Conservation (phyloP, 2,329 filamentous ascomycete species). For the Chaetomiaceae sp. region DNA sequence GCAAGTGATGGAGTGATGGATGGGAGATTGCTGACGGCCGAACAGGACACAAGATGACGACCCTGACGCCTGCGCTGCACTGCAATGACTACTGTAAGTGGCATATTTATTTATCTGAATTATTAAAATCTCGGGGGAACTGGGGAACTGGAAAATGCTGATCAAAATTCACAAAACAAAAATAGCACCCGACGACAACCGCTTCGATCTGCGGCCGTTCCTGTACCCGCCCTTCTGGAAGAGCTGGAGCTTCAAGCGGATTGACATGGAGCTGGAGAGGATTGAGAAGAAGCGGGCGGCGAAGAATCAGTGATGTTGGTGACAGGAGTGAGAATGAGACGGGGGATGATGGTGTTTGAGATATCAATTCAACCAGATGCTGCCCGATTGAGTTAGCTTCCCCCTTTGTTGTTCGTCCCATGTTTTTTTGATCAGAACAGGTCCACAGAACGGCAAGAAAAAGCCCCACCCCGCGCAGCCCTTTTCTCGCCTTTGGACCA, state of each 20-base stretch:
- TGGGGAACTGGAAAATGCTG: no score
- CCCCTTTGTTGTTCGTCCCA: not conserved
- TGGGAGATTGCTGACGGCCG: conserved; percentile 22
- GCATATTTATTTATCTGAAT: no score
- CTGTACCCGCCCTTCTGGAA: conserved; percentile 35
- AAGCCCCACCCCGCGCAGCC: conserved; percentile 3
- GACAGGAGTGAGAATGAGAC: not conserved
- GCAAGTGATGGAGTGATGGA: not conserved
- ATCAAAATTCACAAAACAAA: no score
- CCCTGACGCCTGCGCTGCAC: conserved; percentile 54
- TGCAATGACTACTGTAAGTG: conserved; percentile 28
- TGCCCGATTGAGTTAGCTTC: not conserved
- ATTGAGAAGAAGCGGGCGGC: conserved; percentile 34
- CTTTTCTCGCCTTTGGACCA: not conserved
- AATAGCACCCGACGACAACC: conserved; percentile 39
- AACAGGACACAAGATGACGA: conserved; percentile 65
- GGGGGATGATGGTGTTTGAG: not conserved
- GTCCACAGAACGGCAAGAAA: no score
- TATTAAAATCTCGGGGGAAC: no score
- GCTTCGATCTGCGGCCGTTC: conserved; percentile 38
- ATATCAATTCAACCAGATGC: no score
- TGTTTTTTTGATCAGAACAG: no score
- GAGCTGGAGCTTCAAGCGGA: conserved; percentile 30
- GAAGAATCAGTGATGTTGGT: conserved; percentile 19
- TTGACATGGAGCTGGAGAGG: conserved; percentile 32